These are phyloP conservation scores for Pleomassaria siparia DNA, from an alignment of 2,329 filamentous ascomycete genomes.

Conservation along the genomic window DNA sequence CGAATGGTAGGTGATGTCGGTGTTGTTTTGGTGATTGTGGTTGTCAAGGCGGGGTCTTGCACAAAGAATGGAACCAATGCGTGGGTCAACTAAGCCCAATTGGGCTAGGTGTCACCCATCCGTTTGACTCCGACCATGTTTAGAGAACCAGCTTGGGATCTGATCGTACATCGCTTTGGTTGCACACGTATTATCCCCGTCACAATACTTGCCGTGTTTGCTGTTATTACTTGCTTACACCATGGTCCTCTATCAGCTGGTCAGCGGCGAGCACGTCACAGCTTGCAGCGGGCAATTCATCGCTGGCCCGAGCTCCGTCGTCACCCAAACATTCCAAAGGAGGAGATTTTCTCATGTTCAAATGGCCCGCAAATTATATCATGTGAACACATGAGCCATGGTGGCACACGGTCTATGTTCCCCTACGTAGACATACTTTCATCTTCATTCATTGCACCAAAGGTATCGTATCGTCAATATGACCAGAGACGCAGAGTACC, in stretches of 20 bases:
- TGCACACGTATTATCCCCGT: slow-evolving; percentile 23
- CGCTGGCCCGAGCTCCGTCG: slow-evolving; percentile 25
- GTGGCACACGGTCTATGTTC: neutral
- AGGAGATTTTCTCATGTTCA: neutral
- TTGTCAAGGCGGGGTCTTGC: no score
- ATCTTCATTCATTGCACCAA: neutral
- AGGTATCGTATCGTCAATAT: slow-evolving; percentile 10
- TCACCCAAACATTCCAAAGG: neutral
- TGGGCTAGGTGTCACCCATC: no score
- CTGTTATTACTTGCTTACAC: slow-evolving; percentile 28
- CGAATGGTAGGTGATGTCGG: neutral
- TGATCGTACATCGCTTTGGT: slow-evolving; percentile 11
- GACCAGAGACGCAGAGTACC: slow-evolving; percentile 28
- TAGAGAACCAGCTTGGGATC: slow-evolving; percentile 2
- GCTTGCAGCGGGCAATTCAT: slow-evolving; percentile 22
- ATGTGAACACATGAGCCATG: neutral
- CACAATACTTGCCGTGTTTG: slow-evolving; percentile 16
- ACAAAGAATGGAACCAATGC: no score
- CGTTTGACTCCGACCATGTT: slow-evolving; percentile 13
- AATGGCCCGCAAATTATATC: neutral
- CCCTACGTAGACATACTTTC: neutral
- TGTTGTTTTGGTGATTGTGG: neutral
- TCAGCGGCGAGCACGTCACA: neutral
- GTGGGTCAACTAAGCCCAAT: no score
- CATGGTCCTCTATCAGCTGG: neutral